These are phyloP conservation scores for Trifolium fragiferum DNA, from an alignment of 306 rosid genomes.

Conservation along the genomic window DNA sequence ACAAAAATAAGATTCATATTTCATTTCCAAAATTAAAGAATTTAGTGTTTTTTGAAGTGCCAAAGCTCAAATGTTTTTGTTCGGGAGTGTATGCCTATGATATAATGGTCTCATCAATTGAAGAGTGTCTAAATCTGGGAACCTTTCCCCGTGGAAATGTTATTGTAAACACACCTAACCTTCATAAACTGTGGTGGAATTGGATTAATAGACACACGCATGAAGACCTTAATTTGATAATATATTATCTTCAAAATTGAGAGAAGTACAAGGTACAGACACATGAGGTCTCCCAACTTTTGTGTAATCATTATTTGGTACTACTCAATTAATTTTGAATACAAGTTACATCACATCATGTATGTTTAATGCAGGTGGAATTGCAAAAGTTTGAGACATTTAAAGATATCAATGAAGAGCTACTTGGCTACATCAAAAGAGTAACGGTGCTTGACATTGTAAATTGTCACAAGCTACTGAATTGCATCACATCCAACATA, in stretches of 20 bases:
- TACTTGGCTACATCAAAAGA: no score
- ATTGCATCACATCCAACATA: no score
- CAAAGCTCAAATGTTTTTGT: no score
- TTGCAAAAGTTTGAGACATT: no score
- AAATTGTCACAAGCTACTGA: no score
- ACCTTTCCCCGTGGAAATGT: neutral
- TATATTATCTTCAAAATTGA: neutral
- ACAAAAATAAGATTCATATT: neutral
- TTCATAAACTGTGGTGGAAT: neutral
- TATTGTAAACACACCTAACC: neutral
- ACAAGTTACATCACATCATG: neutral
- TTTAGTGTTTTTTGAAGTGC: rapidly evolving
- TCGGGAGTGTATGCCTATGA: conserved; percentile 11
- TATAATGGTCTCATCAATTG: neutral
- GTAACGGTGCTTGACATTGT: no score
- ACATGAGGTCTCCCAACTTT: neutral
- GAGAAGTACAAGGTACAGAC: no score
- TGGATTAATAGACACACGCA: rapidly evolving
- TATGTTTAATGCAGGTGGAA: no score
- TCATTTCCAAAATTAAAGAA: neutral
- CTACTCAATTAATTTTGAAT: neutral
- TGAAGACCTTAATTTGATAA: conserved; percentile 19
- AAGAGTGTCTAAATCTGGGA: neutral
- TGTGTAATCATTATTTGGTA: neutral
- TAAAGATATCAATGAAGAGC: no score